phyloP scores from a whole-genome alignment of 164 flowering plant genomes.

The Platanus orientalis region DNA sequence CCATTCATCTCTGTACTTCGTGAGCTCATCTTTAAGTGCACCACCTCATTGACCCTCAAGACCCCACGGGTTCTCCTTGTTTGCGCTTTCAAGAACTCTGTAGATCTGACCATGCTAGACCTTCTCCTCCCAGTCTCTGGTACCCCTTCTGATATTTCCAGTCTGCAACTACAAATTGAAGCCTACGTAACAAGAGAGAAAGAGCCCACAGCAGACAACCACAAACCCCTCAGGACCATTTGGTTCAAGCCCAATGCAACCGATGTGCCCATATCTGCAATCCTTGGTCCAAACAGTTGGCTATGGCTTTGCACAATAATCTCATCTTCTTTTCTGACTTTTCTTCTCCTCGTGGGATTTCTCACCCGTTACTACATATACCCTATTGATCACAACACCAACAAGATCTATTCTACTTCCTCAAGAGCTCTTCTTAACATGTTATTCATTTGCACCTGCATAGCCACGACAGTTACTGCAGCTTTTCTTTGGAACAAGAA shows the following conservation, averaged over 20 bases:
- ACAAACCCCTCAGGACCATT: slow-evolving; percentile 23
- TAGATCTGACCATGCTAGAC: slow-evolving; percentile 64
- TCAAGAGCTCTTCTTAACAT: slow-evolving; percentile 31
- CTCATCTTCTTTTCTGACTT: slow-evolving; percentile 59
- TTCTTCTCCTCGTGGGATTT: slow-evolving; percentile 47
- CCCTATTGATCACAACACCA: slow-evolving; percentile 58
- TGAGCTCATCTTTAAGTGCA: slow-evolving; percentile 41
- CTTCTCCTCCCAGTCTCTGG: slow-evolving; percentile 56
- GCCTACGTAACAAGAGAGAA: slow-evolving; percentile 75
- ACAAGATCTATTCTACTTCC: slow-evolving; percentile 28
- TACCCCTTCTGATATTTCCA: slow-evolving; percentile 30
- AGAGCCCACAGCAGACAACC: slow-evolving; percentile 22
- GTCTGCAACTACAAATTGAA: slow-evolving; percentile 51
- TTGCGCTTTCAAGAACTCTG: slow-evolving; percentile 50
- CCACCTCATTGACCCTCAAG: slow-evolving; percentile 20
- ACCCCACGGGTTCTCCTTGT: slow-evolving; percentile 48
- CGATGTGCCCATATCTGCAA: slow-evolving; percentile 49
- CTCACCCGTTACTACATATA: slow-evolving; percentile 49
- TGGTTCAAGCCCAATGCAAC: slow-evolving; percentile 59
- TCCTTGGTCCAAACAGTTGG: slow-evolving; percentile 68
- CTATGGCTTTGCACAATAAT: slow-evolving; percentile 69
- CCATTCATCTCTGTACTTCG: slow-evolving; percentile 71
- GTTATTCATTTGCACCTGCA: slow-evolving; percentile 39
- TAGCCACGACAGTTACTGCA: no score
- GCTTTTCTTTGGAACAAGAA: slow-evolving; percentile 60